Evolutionary conservation across 768 basidiomycete species (phyloP), one percentile per base, ranked within the genome.

Genomic region (Serpula lacrymans): DNA sequence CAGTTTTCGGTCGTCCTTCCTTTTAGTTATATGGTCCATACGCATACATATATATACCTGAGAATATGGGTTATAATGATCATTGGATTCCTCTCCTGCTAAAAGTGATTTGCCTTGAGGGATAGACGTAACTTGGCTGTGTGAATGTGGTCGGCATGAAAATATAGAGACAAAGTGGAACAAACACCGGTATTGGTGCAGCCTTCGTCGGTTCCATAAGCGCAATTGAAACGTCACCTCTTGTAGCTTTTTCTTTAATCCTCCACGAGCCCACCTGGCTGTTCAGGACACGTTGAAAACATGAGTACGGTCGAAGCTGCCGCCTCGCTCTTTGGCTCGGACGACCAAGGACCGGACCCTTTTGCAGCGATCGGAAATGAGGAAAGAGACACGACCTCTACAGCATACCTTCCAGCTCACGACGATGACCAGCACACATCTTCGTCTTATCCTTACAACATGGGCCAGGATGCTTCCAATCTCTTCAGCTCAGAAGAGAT

Each of bases 281-380:
- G n/a, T 33, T 33, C 31, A 14, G 31, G 39, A 55, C 60, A 64
- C 60, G 60, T 50, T 64, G 58, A 48, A 60, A 52, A 54, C 54
- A 84, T 84, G 82, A 75, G 68, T 58, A 69, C 71, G 50, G 78
- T 83, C 42, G 85, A 88, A 69, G 80, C 84, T 50, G 88, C 88
- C 25, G 83, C 87, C 37, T 81, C 84, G 42, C 82, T 91, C 33
- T 91, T 91, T 69, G 84, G 80, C 46, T 64, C 75, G 38, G 76
- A 77, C 23, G 83, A 87, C 55, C 54, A 77, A 37, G 66, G 65
- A 13, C 68, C 74, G 23, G 83, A 86, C 64, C 76, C 77, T 38
- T 85, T 85, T 65, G 75, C 82, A 46, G 64, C 71, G 40, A 70
- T 82, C 46, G 80, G 78, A 33, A 61, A 66, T 45, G 56, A 60